Base-by-base conservation (phyloP, 768 basidiomycete species). In the Mycena haematopus region DNA sequence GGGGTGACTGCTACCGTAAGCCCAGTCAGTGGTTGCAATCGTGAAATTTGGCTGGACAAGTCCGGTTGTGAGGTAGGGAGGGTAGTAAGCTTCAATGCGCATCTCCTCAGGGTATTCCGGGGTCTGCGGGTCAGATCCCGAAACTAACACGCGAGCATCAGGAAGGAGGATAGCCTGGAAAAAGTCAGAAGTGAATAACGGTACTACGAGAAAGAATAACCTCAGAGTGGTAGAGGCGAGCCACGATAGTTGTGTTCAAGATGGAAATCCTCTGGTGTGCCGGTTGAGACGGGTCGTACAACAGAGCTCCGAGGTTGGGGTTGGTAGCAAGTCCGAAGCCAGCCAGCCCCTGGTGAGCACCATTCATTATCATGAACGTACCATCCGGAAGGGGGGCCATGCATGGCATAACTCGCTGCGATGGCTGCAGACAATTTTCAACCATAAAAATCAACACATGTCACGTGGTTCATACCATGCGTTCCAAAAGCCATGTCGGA, bases 191-290 rank as follows among this genome's bases (percentile, higher is more conserved):
- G 82, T 22, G 14, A 17, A 46, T 14, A 2, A 22, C 10, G 22
- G 2, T 3, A 27, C 36, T 11, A 9, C 9, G 8, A 13, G 4
- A 25, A 24, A 14, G 5, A 52, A 31, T 15, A 1, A 58, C 56
- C 62, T 82, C 90, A 0, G 91, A 92, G 72, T 92, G 91, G 67
- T 92, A 93, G 72, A 93, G 65, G 17, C 92, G 86, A 0, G 90
- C 84, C 25, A 93, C 85, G 44, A 86, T 90, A 27, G 90, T 92
- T 22, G 73, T 83, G 71, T 80, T 80, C 51, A 90, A 80, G 68
- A 91, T 84, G 10, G 91, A 86, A 65, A 91, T 78, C 35, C 91
- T 86, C 40, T 85, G 82, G 11, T 81, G 77, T 47, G 86, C 67
- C 6, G 91, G 82, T 57, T 82, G 73, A 0, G 82, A 70, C 0